Base-by-base conservation (phyloP, 768 basidiomycete species). In the Rhodotorula graminis region DNA sequence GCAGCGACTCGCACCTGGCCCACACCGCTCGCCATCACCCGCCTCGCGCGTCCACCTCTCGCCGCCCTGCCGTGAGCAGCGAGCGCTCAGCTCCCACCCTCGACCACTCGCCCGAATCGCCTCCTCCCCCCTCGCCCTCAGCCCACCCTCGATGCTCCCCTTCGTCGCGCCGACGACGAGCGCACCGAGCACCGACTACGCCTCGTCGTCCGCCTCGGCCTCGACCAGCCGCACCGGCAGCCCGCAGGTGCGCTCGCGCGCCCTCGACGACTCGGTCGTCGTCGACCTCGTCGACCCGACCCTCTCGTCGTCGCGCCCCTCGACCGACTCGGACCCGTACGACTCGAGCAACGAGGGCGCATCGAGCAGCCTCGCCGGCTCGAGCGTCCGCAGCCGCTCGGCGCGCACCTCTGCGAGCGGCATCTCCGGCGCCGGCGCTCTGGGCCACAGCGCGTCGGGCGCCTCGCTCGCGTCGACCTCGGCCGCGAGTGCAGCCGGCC, bases 291-390 rank as follows among this genome's bases (percentile, higher is more conserved):
- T 60, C 59, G 55, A 52, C 50, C 50, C 50, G 25, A 25, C 11
- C 50, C 56, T 10, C 44, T 27, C 49, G 3, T 18, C 40, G 44
- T 53, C 57, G 44, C 47, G 52, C 18, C 67, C 61, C 25, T 67
- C 66, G 62, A 67, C 37, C 46, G 65, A 62, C 65, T 55, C 61
- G 33, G 73, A 74, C 31, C 50, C 66, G 31, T 74, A 74, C 66
- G 74, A 75, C 55, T 75, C 74, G 60, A 64, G 70, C 3, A 27
- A 18, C 12, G 74, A 71, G 7, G 60, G 53, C 6, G 31, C 59
- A 18, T 46, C 44, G 1, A 42, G 49, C 33, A 31, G 37, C 50
- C 66, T 67, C 59, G 66, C 66, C 15, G 40, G 47, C 27, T 40
- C 33, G 27, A 50, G 46, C 31, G 16, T 61, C 50, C 15, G 62